These are phyloP conservation scores for barley (Hordeum vulgare) DNA, from an alignment of 176 grass and related monocot genomes.

Conservation along the genomic window DNA sequence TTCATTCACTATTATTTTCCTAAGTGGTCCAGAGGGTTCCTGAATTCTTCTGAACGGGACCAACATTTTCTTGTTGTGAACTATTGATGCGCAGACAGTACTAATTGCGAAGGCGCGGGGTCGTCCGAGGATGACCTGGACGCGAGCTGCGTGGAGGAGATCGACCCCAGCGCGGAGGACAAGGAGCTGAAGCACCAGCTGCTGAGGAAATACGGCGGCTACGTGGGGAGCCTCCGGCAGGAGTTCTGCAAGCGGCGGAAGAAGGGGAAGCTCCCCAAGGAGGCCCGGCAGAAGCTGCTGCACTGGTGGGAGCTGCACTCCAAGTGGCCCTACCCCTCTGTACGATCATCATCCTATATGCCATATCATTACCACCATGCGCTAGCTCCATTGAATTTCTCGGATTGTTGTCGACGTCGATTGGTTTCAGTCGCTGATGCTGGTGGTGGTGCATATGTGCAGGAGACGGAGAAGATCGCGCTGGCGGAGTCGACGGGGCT, in stretches of 20 bases:
- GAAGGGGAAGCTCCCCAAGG: conserved; percentile 91
- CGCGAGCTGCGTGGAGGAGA: conserved; percentile 44
- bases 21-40: neutral
- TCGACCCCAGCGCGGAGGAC: conserved; percentile 57
- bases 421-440: neutral
- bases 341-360: conserved; percentile 6
- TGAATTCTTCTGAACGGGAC: neutral
- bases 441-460: neutral
- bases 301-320: conserved; percentile 92
- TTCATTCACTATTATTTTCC: neutral
- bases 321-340: conserved; percentile 97
- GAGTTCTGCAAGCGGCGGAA: conserved; percentile 87
- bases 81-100: conserved; percentile 23
- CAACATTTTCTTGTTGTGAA: neutral
- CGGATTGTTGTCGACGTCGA: neutral
- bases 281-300: conserved; percentile 75
- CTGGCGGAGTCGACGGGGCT: conserved; percentile 80
- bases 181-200: conserved; percentile 83
- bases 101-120: conserved; percentile 38
- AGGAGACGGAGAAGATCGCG: conserved; percentile 83
- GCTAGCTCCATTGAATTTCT: neutral
- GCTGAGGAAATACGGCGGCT: conserved; percentile 76
- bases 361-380: neutral
- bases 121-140: conserved; percentile 80
- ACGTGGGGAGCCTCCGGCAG: conserved; percentile 63